phyloP scores from a whole-genome alignment of 129 eudicot genomes.

The Flaveria trinervia region DNA sequence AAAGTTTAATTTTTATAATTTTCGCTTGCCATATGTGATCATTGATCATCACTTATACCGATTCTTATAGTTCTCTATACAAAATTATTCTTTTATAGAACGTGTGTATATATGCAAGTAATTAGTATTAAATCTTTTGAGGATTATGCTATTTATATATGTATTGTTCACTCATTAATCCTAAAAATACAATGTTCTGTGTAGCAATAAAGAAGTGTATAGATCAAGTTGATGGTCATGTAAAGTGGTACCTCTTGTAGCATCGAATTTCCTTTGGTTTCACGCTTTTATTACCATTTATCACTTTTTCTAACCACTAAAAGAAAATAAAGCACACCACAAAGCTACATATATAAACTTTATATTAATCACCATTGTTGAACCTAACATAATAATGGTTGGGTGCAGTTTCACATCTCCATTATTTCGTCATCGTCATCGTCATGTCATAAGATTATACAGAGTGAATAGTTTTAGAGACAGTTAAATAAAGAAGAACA shows the following conservation, averaged over 20 bases:
- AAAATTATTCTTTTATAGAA: no score
- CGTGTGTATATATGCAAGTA: background rate
- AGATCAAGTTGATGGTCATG: background rate
- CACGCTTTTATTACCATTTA: background rate
- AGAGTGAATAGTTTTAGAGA: background rate
- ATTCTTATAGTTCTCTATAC: no score
- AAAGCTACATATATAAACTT: conserved; percentile 8
- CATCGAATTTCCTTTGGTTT: background rate
- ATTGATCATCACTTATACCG: no score
- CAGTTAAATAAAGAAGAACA: background rate
- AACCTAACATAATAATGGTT: background rate
- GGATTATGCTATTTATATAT: background rate
- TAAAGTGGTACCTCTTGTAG: background rate
- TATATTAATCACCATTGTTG: conserved; percentile 10
- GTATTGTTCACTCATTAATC: background rate
- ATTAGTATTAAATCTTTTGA: background rate
- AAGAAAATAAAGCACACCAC: background rate
- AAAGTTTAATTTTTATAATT: no score
- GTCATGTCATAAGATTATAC: background rate
- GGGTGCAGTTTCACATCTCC: conserved; percentile 4
- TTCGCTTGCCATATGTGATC: no score
- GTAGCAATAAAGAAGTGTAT: background rate
- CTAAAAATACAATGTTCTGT: background rate
- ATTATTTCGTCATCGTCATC: background rate
- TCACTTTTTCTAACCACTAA: background rate